A percentile compares a stretch with the other conserved stretches of the same genome.
Conservation (phyloP, 306 rosid species). For the Trichosanthes truncata region DNA sequence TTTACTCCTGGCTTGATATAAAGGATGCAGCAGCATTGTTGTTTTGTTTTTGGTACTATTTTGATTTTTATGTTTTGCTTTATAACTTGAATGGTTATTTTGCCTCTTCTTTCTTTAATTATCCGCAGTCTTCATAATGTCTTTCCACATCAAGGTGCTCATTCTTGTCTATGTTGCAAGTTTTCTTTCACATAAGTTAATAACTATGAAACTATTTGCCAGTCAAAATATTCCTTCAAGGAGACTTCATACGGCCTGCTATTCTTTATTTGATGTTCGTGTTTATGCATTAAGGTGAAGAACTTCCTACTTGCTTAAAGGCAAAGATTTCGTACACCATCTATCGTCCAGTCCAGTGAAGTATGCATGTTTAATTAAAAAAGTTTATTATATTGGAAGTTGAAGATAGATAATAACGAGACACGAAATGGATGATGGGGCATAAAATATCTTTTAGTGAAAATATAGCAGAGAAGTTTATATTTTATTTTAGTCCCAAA, state of each 20-base stretch:
- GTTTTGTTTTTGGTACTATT: too few relatives aligned
- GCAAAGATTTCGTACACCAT: neutral
- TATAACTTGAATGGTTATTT: too few relatives aligned
- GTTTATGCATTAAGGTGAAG: neutral
- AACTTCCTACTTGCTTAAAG: neutral
- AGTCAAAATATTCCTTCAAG: neutral
- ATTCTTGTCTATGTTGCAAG: too few relatives aligned
- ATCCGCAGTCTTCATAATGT: too few relatives aligned
- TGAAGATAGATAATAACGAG: neutral
- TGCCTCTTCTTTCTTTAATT: too few relatives aligned
- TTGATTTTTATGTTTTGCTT: too few relatives aligned
- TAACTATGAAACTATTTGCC: too few relatives aligned
- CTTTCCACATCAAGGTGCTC: too few relatives aligned
- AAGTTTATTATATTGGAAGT: neutral
- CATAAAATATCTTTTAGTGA: neutral
- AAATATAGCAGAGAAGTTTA: neutral
- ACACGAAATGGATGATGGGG: neutral
- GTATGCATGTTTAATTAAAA: neutral
- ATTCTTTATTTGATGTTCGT: too few relatives aligned
- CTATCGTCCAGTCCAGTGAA: neutral
- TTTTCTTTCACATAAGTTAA: too few relatives aligned
- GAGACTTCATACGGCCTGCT: too few relatives aligned
- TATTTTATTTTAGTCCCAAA: neutral
- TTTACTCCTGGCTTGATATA: too few relatives aligned
- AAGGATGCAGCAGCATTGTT: neutral